Conservation (phyloP, 169 alveolate species). For the Plasmodium gaboni region DNA sequence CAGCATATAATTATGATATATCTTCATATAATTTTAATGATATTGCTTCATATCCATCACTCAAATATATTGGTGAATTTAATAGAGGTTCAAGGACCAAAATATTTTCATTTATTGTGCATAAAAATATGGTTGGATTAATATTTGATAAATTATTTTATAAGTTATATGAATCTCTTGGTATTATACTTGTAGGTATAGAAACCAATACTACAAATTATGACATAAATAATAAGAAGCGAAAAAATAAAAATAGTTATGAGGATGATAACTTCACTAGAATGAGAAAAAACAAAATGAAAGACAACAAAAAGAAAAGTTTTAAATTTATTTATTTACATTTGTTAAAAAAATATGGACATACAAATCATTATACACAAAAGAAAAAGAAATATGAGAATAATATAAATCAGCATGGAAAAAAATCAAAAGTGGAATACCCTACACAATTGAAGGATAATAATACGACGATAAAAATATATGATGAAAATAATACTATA, state of each 20-base stretch:
- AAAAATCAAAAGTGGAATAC: no score
- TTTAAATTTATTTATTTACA: conserved; percentile 43
- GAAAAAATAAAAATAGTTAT: not conserved
- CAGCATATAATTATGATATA: conserved; percentile 56
- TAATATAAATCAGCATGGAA: not conserved
- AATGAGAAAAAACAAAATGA: conserved; percentile 9
- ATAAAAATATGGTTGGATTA: conserved; percentile 69
- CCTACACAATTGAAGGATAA: no score
- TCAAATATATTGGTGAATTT: conserved; percentile 34
- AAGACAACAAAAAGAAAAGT: not conserved
- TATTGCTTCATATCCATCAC: conserved; percentile 10
- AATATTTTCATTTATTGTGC: conserved; percentile 61
- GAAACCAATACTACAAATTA: conserved; percentile 12
- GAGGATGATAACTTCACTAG: not conserved
- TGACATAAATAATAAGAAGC: not conserved
- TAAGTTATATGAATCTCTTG: conserved; percentile 57
- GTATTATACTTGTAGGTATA: conserved; percentile 67
- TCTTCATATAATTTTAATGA: conserved; percentile 9
- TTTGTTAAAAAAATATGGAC: conserved; percentile 31
- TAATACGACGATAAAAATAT: no score
- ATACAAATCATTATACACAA: conserved; percentile 1
- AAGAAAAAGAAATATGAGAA: not conserved
- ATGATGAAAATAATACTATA: no score
- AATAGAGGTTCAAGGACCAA: conserved; percentile 57
- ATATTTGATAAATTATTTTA: conserved; percentile 65